phyloP scores from a whole-genome alignment of 192 early-diverging fungal species.

The Gaertneriomyces sp. region DNA sequence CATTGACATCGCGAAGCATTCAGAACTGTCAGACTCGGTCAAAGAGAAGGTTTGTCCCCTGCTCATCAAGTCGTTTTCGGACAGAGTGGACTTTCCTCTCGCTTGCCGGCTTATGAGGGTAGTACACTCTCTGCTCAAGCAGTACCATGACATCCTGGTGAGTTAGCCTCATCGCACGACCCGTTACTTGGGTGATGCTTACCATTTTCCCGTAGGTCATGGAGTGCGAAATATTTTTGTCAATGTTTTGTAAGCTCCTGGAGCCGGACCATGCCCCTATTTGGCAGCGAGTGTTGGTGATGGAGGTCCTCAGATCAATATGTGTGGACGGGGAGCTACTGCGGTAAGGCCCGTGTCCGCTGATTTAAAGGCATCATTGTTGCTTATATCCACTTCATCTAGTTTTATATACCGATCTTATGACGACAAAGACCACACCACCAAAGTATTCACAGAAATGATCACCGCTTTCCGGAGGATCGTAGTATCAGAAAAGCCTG shows the following conservation, averaged over 20 bases:
- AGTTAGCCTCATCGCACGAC: not conserved
- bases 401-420: conserved; percentile 68
- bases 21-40: conserved; percentile 65
- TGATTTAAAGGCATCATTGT: not conserved
- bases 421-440: conserved; percentile 69
- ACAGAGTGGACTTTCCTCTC: conserved; percentile 78
- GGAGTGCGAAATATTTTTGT: conserved; percentile 93
- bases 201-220: conserved; percentile 52
- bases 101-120: conserved; percentile 80
- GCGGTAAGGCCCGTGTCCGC: conserved; percentile 32
- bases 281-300: conserved; percentile 76
- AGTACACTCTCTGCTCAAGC: conserved; percentile 73
- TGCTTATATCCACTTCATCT: conserved; percentile 9
- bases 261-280: conserved; percentile 68
- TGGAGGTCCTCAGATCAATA: conserved; percentile 75
- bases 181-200: conserved; percentile 14
- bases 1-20: conserved; percentile 50
- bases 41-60: conserved; percentile 83
- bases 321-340: conserved; percentile 61
- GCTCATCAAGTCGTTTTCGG: conserved; percentile 88
- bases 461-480: conserved; percentile 66
- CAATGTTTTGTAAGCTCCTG: conserved; percentile 78
- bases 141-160: conserved; percentile 70
- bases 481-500: conserved; percentile 71
- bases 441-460: conserved; percentile 79